Evolutionary conservation across 2,329 filamentous ascomycete species (phyloP), one percentile per base, ranked within the genome.

Genomic region (Decorospora gaudefroyi): DNA sequence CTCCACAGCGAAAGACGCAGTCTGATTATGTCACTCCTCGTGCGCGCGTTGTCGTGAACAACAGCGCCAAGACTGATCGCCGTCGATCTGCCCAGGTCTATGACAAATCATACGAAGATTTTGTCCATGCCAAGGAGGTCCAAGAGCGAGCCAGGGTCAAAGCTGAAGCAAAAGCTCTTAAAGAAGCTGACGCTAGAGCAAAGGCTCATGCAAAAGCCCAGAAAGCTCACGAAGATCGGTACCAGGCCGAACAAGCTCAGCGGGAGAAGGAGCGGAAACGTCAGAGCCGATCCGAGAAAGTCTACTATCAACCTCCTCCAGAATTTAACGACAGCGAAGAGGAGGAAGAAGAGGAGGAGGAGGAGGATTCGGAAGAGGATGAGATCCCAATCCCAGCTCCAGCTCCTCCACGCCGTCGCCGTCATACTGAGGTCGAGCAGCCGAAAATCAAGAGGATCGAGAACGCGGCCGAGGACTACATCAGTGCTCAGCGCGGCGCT

Each of bases 1-100:
- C 70, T 15, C 69, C 62, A 17, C 44, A 61, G 3, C 67, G 66
- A 12, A 68, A 69, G 35, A 55, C 64, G 2, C 63, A 60, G 18
- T 67, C 65, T 8, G 55, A 59, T 10, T 65, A 62, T 27, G 55
- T 61, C 17, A 59, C 57, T 12, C 55, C 53, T 3, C 41, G 46
- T 25, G 58, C 59, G 6, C 57, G 52, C 17, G 51, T 69, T 8
- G 38, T 61, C 23, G 64, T 70, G 4, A 22, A 35, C 15, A 66
- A 69, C 31, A 48, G 51, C 34, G 42, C 57, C 4, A 59, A 49
- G 36, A 29, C 53, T 10, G 51, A 47, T 9, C 56, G 60, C 4
- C 67, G 65, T 23, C 56, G 61, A 42, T 65, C 62, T 4, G 60
- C 62, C 32, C 59, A 65, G 28, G 52, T 52, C 12, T 59, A 66